phyloP scores from a whole-genome alignment of 495 filamentous ascomycete species.

The Podospora pseudoanserina region DNA sequence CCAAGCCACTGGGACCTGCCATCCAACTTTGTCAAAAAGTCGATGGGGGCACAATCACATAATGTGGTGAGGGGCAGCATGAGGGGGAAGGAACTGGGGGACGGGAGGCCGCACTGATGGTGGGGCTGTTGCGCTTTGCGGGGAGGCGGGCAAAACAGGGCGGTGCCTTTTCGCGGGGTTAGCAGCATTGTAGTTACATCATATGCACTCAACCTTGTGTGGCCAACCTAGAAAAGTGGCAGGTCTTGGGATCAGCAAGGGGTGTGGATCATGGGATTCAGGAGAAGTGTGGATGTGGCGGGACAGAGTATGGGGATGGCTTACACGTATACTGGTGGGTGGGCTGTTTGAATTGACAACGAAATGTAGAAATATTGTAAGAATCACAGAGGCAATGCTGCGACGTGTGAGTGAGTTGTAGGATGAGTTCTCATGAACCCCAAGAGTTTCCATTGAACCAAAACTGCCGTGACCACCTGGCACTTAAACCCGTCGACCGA shows the following conservation, averaged over 20 bases:
- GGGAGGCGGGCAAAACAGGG: neutral
- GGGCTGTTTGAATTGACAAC: neutral
- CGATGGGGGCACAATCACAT: neutral
- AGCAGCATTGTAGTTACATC: neutral
- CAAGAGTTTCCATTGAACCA: neutral
- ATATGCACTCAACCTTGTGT: neutral
- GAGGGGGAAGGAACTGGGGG: no score
- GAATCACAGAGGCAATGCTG: neutral
- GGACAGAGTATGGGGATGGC: neutral
- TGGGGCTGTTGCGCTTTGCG: neutral
- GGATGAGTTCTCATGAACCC: neutral
- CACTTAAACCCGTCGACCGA: neutral
- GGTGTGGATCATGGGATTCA: neutral
- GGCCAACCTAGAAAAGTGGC: neutral
- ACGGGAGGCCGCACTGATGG: neutral
- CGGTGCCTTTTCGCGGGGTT: neutral
- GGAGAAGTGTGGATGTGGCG: neutral
- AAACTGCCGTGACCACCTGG: neutral
- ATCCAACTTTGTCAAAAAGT: neutral
- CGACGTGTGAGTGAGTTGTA: neutral
- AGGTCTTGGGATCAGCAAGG: neutral
- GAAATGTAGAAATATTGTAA: neutral
- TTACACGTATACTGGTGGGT: neutral
- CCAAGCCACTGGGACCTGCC: neutral
- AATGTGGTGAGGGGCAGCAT: neutral